Evolutionary conservation across 2,329 filamentous ascomycete species (phyloP).

Genomic region (Fusarium sp.): DNA sequence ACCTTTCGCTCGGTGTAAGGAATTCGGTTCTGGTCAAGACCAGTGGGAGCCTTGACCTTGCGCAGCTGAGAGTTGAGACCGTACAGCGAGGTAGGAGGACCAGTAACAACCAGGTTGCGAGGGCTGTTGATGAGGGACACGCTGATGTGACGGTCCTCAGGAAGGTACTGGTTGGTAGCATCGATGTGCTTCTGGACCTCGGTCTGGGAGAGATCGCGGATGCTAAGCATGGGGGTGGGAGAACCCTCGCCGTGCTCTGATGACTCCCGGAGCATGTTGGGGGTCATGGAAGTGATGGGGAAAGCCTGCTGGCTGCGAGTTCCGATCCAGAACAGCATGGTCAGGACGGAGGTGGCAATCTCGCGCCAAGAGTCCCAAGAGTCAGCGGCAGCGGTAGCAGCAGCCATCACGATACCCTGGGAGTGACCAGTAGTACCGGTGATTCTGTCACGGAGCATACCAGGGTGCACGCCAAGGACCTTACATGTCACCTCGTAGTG

Average conservation of each 20-base stretch:
- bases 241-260: constrained; percentile 92
- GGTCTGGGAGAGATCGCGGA: constrained; percentile 85
- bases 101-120: constrained; percentile 95
- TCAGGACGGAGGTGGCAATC: constrained; percentile 79
- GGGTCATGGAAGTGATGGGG: constrained; percentile 90
- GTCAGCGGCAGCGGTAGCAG: constrained; percentile 86
- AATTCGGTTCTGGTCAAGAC: constrained; percentile 91
- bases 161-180: constrained; percentile 95
- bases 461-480: constrained; percentile 86
- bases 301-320: constrained; percentile 97
- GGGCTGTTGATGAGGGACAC: constrained; percentile 97
- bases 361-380: constrained; percentile 93
- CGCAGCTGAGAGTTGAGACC: constrained; percentile 93
- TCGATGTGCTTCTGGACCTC: constrained; percentile 97
- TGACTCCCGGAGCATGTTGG: constrained; percentile 89
- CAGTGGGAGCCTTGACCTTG: constrained; percentile 98
- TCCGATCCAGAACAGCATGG: constrained; percentile 98
- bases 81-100: constrained; percentile 93
- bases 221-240: constrained; percentile 97
- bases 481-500: constrained; percentile 96
- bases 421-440: constrained; percentile 94
- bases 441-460: constrained; percentile 83
- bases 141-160: constrained; percentile 88
- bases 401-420: constrained; percentile 92
- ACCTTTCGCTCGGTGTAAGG: constrained; percentile 96